Percentiles rank a stretch among this genome's conserved stretches.
Conservation (phyloP, 2,329 filamentous ascomycete species). For the Colletotrichum cordylinicola region DNA sequence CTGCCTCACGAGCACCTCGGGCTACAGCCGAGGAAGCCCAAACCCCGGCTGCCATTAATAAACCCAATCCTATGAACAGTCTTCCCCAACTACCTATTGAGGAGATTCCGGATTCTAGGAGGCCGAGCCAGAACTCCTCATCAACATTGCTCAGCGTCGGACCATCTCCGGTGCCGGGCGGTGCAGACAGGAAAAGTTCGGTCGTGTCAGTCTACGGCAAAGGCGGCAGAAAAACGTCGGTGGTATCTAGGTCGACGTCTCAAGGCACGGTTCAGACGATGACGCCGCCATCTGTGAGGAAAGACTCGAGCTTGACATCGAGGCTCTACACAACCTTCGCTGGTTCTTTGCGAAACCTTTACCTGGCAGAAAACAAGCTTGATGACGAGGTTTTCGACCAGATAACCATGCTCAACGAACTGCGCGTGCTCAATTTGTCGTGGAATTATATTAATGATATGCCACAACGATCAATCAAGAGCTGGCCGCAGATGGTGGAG, state of each 20-base stretch:
- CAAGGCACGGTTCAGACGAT: conserved; percentile 53
- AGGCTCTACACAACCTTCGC: conserved; percentile 87
- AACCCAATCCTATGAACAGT: conserved; percentile 40
- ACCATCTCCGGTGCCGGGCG: conserved; percentile 69
- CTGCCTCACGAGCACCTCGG: conserved; percentile 72
- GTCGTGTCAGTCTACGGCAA: conserved; percentile 82
- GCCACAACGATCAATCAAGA: conserved; percentile 84
- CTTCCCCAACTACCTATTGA: conserved; percentile 74
- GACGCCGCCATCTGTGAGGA: conserved; percentile 67
- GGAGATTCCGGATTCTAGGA: conserved; percentile 71
- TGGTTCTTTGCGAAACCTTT: conserved; percentile 81
- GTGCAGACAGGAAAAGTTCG: conserved; percentile 77
- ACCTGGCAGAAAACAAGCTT: conserved; percentile 90
- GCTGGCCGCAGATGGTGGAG: conserved; percentile 89
- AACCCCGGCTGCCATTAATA: conserved; percentile 41
- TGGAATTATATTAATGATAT: conserved; percentile 96
- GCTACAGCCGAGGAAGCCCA: conserved; percentile 55
- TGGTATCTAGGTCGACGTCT: conserved; percentile 70
- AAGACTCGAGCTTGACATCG: conserved; percentile 87
- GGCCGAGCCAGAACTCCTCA: conserved; percentile 82
- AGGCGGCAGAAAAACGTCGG: conserved; percentile 83
- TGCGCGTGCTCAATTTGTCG: conserved; percentile 89
- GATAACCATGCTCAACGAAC: conserved; percentile 79
- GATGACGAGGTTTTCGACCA: conserved; percentile 97
- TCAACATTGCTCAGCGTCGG: conserved; percentile 77